Evolutionary conservation across 305 asterid species (phyloP).

Genomic region (Fraxinus sp.): DNA sequence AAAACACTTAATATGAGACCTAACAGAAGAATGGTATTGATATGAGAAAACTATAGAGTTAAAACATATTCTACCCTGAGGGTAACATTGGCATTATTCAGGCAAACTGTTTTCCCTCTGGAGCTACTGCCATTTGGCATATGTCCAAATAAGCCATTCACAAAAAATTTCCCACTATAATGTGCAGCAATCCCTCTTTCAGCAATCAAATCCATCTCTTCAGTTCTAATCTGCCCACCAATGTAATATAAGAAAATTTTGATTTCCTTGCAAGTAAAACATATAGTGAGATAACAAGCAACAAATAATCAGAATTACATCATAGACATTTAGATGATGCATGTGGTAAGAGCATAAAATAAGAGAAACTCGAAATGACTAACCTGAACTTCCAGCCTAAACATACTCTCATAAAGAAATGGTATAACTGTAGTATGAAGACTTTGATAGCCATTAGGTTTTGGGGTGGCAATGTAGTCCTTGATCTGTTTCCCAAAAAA

Average conservation of each 20-base stretch:
- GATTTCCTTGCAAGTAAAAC: neutral
- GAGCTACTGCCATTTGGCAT: slow-evolving; percentile 52
- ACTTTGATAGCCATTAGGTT: slow-evolving; percentile 94
- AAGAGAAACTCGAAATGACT: slow-evolving; percentile 17
- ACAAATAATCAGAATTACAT: neutral
- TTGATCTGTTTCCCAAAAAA: slow-evolving; percentile 47
- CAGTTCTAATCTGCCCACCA: slow-evolving; percentile 72
- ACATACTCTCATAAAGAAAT: slow-evolving; percentile 90
- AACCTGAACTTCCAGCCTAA: slow-evolving; percentile 90
- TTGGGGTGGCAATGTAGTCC: slow-evolving; percentile 79
- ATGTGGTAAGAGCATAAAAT: neutral
- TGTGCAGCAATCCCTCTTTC: slow-evolving; percentile 96
- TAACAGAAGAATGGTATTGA: slow-evolving; percentile 5
- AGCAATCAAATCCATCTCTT: slow-evolving; percentile 91
- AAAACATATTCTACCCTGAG: slow-evolving; percentile 58
- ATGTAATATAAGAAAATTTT: neutral
- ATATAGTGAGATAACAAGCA: neutral
- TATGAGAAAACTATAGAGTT: slow-evolving; percentile 15
- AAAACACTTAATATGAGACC: neutral
- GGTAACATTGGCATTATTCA: slow-evolving; percentile 85
- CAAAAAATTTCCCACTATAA: slow-evolving; percentile 76
- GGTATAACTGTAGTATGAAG: slow-evolving; percentile 95
- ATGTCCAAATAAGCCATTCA: slow-evolving; percentile 82
- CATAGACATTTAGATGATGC: neutral
- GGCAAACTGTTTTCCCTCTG: slow-evolving; percentile 65